phyloP scores from a whole-genome alignment of 148 eudicot species.

The Camellia granthamiana region DNA sequence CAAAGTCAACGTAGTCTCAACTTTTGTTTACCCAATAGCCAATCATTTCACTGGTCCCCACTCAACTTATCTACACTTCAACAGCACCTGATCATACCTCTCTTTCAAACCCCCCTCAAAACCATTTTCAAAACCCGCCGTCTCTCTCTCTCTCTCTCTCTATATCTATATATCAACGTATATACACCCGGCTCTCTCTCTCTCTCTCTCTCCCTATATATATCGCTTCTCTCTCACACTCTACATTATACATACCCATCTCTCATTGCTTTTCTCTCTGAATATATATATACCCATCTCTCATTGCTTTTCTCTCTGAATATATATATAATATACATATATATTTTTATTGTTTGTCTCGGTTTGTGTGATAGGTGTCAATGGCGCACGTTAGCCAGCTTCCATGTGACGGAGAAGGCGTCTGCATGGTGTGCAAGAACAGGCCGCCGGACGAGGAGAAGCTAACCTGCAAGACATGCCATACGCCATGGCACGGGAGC shows the following conservation, averaged over 20 bases:
- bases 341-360: neutral
- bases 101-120: constrained; percentile 28
- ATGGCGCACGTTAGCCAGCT: constrained; percentile 36
- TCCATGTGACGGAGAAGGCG: constrained; percentile 66
- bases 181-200: constrained; percentile 5
- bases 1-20: neutral
- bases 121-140: constrained; percentile 36
- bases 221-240: neutral
- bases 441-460: constrained; percentile 43
- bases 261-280: neutral
- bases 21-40: neutral
- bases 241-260: neutral
- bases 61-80: neutral
- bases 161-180: neutral
- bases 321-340: neutral
- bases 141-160: constrained; percentile 20
- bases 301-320: neutral
- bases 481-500: constrained; percentile 72
- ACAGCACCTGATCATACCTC: constrained; percentile 5
- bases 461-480: constrained; percentile 61
- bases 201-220: neutral
- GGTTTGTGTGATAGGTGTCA: neutral
- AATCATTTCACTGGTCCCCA: neutral
- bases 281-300: neutral
- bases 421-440: constrained; percentile 63